Conservation (phyloP, 257 asterid species). For the Lycium barbarum region DNA sequence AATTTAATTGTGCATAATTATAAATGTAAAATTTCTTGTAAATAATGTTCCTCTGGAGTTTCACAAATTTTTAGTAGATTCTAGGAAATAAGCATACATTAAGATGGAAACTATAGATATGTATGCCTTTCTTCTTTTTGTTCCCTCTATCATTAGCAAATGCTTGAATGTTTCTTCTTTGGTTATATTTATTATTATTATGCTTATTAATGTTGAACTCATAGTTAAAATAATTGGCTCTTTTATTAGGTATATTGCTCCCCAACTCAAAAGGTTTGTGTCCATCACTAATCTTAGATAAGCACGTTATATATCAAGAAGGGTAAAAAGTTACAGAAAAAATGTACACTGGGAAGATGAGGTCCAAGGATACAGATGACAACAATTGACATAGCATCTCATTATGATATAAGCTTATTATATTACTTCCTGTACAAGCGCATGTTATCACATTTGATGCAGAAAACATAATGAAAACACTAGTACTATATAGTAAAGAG, state of each 20-base stretch:
- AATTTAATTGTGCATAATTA: background rate
- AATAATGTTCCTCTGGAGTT: no score
- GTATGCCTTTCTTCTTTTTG: background rate
- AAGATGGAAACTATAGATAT: no score
- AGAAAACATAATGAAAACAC: background rate
- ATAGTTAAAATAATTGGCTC: background rate
- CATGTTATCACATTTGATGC: background rate
- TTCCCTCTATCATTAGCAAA: background rate
- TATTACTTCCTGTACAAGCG: constrained; percentile 19
- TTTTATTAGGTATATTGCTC: background rate
- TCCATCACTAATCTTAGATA: background rate
- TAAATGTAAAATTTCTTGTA: no score
- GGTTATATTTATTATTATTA: no score
- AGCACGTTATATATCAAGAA: no score
- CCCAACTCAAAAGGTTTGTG: background rate
- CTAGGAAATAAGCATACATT: background rate
- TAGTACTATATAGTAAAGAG: background rate
- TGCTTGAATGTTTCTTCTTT: background rate
- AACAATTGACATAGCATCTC: background rate
- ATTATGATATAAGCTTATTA: background rate
- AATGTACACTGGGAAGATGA: background rate
- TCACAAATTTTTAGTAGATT: no score
- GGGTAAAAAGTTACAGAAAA: background rate
- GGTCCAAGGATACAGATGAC: background rate
- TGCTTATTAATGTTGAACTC: background rate